Conservation (phyloP, 2,329 filamentous ascomycete genomes). For the Septoria linicola region DNA sequence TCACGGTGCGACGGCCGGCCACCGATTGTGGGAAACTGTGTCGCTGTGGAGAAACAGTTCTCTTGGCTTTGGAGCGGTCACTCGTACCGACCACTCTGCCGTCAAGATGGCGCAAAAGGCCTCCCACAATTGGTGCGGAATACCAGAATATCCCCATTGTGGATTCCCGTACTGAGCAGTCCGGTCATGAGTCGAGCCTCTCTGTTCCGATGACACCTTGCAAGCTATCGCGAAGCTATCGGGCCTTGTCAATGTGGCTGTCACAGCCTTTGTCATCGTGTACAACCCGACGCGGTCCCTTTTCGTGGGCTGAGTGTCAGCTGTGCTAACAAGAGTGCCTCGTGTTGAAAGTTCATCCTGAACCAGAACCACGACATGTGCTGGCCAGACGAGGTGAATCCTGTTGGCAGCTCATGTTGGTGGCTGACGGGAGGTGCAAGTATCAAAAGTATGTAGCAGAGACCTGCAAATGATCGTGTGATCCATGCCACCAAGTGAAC, state of each 20-base stretch:
- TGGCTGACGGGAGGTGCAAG: neutral
- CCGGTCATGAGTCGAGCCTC: too few relatives aligned
- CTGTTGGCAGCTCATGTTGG: neutral
- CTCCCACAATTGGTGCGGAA: neutral
- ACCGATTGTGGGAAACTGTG: neutral
- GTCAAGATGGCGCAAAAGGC: neutral
- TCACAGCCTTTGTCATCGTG: neutral
- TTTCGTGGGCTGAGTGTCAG: neutral
- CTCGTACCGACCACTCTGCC: neutral
- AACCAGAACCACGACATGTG: neutral
- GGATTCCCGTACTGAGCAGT: neutral
- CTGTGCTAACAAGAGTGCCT: neutral
- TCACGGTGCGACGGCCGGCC: neutral
- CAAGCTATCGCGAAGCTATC: neutral
- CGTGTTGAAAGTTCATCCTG: constrained; percentile 1
- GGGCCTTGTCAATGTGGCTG: neutral
- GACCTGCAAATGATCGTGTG: too few relatives aligned
- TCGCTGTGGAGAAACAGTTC: neutral
- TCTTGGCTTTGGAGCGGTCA: neutral
- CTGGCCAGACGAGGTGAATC: neutral
- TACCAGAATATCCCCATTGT: neutral
- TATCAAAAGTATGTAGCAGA: neutral
- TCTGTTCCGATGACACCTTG: neutral
- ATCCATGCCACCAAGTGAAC: too few relatives aligned
- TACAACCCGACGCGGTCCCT: neutral